Conservation (phyloP, 2,329 filamentous ascomycete genomes). For the Diplodia mutila region DNA sequence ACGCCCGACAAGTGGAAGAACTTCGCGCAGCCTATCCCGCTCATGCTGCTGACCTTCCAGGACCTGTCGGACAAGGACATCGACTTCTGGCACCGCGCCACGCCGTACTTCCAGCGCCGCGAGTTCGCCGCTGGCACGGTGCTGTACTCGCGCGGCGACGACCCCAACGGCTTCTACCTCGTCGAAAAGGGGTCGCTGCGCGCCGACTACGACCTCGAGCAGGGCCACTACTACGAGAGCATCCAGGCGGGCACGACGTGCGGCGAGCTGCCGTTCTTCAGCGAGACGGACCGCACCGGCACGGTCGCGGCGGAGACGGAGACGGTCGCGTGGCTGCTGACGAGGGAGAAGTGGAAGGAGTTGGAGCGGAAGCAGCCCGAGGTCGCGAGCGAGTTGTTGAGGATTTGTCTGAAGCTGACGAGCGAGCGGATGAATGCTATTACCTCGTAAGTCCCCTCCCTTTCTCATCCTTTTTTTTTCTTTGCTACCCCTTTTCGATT, state of each 20-base stretch:
- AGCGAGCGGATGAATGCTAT: constrained; percentile 85
- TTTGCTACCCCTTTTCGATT: not conserved
- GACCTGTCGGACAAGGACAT: constrained; percentile 83
- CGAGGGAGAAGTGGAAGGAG: constrained; percentile 69
- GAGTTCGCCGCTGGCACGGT: constrained; percentile 71
- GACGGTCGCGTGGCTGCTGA: constrained; percentile 81
- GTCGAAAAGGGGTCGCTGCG: constrained; percentile 86
- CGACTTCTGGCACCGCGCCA: constrained; percentile 90
- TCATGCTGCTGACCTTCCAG: constrained; percentile 95
- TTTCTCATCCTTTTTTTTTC: too few species aligned
- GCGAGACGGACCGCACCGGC: constrained; percentile 82
- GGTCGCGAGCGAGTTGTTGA: constrained; percentile 80
- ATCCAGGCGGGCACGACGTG: constrained; percentile 95
- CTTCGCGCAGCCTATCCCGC: constrained; percentile 85
- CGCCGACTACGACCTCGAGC: constrained; percentile 87
- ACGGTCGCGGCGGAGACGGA: constrained; percentile 83
- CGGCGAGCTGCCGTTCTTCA: constrained; percentile 95
- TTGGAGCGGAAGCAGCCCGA: constrained; percentile 74
- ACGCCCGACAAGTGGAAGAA: constrained; percentile 73
- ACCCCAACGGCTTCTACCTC: constrained; percentile 83
- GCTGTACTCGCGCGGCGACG: constrained; percentile 76
- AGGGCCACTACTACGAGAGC: constrained; percentile 85
- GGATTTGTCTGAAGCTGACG: constrained; percentile 88
- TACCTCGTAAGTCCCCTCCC: constrained; percentile 62
- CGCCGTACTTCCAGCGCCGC: constrained; percentile 72